Base-by-base conservation (phyloP, 148 eudicot genomes). In the Hydrangea macrophylla region DNA sequence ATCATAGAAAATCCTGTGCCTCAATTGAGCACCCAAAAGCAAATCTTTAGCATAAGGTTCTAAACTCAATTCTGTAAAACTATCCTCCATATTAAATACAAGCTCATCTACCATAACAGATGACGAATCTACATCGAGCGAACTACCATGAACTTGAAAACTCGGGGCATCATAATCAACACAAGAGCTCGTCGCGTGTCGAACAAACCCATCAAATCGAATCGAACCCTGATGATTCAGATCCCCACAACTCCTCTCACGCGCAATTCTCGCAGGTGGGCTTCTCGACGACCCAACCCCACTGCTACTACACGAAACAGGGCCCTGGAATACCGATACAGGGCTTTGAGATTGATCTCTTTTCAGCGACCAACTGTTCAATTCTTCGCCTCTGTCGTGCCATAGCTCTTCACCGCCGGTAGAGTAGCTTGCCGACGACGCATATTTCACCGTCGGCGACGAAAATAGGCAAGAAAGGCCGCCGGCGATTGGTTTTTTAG, bases 301-400 rank as follows among this genome's bases (percentile, higher is more conserved):
- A 40, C 76, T 73, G 51, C 65, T 72, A 30, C 83, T 70, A 20
- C 79, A 68, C 58, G 87, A 85, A 65, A 78, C 75, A 10, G 90
- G 84, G 20, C 80, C 90, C 42, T 85, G 86, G 3, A 94, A 68
- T 69, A 90, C 96, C 68, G 99, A 94, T 1, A 85, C 91, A 0
- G 99, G 99, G 64, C 97, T 90, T 69, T 80, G n/a, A n/a, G n/a
- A n/a, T n/a, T n/a, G 90, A 74, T 89, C 92, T 17, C 84, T 71
- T 69, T 85, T 88, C 70, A 78, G 62, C 26, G 81, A 81, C 39
- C 94, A 86, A n/a, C 83, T 76, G 30, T 81, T 69, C n/a, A 84
- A 69, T 26, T 90, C 90, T 1, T 78, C 84, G 1, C 79, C 71
- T 26, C 72, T 81, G 27, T 81, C 86, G 22, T 71, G 79, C 70